phyloP scores from a whole-genome alignment of 129 eudicot genomes.

The sunflower (Helianthus annuus) region DNA sequence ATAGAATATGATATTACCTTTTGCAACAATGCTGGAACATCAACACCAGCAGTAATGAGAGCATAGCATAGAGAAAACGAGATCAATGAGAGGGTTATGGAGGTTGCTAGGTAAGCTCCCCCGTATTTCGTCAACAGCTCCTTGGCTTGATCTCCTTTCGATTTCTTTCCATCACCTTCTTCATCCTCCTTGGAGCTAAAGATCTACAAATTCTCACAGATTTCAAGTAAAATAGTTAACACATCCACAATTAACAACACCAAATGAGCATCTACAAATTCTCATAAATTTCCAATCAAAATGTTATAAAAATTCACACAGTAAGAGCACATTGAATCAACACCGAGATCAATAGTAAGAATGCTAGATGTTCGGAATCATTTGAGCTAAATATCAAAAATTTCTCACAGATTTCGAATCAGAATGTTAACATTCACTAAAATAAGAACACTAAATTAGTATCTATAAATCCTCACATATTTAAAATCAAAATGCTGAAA shows the following conservation, averaged over 20 bases:
- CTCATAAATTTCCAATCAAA: too few species aligned
- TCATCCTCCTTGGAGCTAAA: constrained; percentile 73
- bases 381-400: too few species aligned
- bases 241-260: not conserved
- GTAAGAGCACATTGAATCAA: not conserved
- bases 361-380: not conserved
- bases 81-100: constrained; percentile 94
- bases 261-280: not conserved
- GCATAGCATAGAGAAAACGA: constrained; percentile 85
- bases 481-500: too few species aligned
- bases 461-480: too few species aligned
- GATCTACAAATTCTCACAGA: constrained; percentile 48
- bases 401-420: too few species aligned
- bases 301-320: too few species aligned
- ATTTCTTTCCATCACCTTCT: constrained; percentile 37
- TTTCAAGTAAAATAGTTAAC: not conserved
- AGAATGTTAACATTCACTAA: too few species aligned
- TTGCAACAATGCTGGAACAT: constrained; percentile 74
- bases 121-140: constrained; percentile 93
- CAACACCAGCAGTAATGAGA: constrained; percentile 86
- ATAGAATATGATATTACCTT: constrained; percentile 46
- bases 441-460: too few species aligned
- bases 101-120: constrained; percentile 96
- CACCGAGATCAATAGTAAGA: not conserved
- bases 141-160: constrained; percentile 89